Evolutionary conservation across 352 stramenopile genomes (phyloP).

Genomic region (Saprolegnia diclina): DNA sequence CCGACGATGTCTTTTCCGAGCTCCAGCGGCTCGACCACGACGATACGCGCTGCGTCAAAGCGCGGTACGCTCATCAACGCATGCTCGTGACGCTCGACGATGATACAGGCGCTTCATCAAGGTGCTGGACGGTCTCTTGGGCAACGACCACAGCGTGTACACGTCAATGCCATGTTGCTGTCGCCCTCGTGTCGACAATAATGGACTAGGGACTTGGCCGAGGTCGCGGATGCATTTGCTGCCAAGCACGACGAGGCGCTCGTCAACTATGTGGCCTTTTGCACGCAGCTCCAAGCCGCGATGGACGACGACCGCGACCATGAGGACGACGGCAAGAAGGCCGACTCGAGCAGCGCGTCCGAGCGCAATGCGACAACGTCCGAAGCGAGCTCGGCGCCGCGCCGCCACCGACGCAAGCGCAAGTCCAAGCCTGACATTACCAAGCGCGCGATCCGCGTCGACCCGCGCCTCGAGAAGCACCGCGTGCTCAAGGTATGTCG

Average conservation of each 20-base stretch:
- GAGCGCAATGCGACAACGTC: too few species aligned
- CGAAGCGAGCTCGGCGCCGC: too few species aligned
- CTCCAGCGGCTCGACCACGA: constrained; percentile 1
- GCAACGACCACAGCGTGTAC: constrained; percentile 8
- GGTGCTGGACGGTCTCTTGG: constrained; percentile 6
- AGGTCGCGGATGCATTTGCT: constrained; percentile 7
- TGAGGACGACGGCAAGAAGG: neutral
- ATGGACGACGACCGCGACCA: constrained; percentile 1
- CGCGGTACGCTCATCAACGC: neutral
- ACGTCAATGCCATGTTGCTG: neutral
- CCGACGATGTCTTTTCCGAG: constrained; percentile 25
- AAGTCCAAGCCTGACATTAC: constrained; percentile 8
- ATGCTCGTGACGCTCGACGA: neutral
- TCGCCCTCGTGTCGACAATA: neutral
- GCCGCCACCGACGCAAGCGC: neutral
- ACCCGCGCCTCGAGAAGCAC: constrained; percentile 46
- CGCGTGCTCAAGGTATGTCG: constrained; percentile 32
- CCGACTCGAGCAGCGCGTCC: neutral
- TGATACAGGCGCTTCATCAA: constrained; percentile 17
- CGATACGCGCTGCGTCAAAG: constrained; percentile 4
- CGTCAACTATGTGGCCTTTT: constrained; percentile 27
- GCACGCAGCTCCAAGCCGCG: constrained; percentile 3
- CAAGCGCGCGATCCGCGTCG: constrained; percentile 38
- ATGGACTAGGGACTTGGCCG: constrained; percentile 6
- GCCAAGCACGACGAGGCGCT: constrained; percentile 10